Percentiles rank a stretch among this genome's conserved stretches.
Evolutionary conservation across 192 early-diverging fungal species (phyloP).

Genomic region (Podila epigama): DNA sequence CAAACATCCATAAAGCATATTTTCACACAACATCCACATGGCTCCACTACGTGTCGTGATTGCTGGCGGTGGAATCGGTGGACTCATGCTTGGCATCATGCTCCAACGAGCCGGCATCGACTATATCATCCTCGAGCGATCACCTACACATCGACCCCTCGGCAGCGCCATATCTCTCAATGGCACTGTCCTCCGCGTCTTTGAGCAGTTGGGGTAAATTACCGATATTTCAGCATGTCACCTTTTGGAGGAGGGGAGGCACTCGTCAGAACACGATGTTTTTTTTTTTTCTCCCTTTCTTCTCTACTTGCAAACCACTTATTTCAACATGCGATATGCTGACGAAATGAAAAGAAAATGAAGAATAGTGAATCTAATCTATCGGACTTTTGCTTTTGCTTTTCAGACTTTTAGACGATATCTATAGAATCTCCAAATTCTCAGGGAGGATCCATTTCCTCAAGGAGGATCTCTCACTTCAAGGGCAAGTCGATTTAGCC

Average conservation of each 20-base stretch:
- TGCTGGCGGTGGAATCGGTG: slow-evolving; percentile 50
- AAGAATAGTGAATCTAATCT: slow-evolving; percentile 1
- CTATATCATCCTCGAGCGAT: slow-evolving; percentile 44
- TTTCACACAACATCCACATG: background rate
- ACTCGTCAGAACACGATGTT: too few relatives aligned
- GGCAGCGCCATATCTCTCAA: slow-evolving; percentile 44
- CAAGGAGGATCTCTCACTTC: slow-evolving; percentile 24
- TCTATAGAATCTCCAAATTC: slow-evolving; percentile 29
- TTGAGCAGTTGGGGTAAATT: slow-evolving; percentile 50
- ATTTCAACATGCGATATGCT: too few relatives aligned
- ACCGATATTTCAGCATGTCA: too few relatives aligned
- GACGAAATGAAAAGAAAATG: too few relatives aligned
- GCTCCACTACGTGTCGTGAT: slow-evolving; percentile 31
- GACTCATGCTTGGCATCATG: slow-evolving; percentile 40
- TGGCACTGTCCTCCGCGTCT: slow-evolving; percentile 35
- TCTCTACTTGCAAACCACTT: too few relatives aligned
- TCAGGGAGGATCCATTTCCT: slow-evolving; percentile 28
- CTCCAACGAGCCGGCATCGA: slow-evolving; percentile 42
- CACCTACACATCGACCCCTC: slow-evolving; percentile 23
- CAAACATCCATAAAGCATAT: background rate
- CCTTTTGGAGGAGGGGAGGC: too few relatives aligned
- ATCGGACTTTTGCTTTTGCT: background rate
- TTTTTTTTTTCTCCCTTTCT: too few relatives aligned
- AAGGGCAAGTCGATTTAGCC: slow-evolving; percentile 32
- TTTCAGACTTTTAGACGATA: slow-evolving; percentile 24